Percentiles rank a stretch among this genome's conserved stretches.
phyloP scores from a whole-genome alignment of 2,329 filamentous ascomycete genomes.

The Thielaviopsis punctulata region DNA sequence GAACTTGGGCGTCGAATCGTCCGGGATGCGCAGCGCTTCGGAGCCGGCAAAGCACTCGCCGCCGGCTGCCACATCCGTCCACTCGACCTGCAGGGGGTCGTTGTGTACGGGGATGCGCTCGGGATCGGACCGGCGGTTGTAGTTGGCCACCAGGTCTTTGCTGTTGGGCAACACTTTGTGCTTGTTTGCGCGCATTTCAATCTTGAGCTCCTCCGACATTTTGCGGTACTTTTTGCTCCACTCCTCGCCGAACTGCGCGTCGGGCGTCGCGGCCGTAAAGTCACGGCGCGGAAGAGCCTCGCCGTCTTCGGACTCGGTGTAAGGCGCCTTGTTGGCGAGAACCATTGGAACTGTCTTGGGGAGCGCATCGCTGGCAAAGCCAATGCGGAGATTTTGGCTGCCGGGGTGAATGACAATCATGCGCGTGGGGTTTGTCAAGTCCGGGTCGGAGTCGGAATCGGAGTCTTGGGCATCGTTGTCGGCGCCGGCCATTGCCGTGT shows the following conservation, averaged over 20 bases:
- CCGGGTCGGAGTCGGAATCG: constrained; percentile 35
- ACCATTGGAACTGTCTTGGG: constrained; percentile 91
- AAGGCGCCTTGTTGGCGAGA: constrained; percentile 60
- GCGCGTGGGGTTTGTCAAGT: constrained; percentile 62
- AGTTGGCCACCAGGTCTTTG: constrained; percentile 87
- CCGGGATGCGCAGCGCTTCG: constrained; percentile 70
- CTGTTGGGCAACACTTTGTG: constrained; percentile 92
- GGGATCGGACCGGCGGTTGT: constrained; percentile 67
- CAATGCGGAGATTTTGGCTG: constrained; percentile 87
- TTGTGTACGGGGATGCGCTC: constrained; percentile 90
- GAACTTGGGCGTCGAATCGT: constrained; percentile 76
- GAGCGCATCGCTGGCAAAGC: constrained; percentile 85
- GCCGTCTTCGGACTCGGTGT: constrained; percentile 70
- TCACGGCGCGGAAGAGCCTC: constrained; percentile 61
- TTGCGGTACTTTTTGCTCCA: constrained; percentile 57
- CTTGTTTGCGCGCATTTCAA: constrained; percentile 85
- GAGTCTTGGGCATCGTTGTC: constrained; percentile 27
- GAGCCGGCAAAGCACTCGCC: constrained; percentile 66
- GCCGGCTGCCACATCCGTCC: constrained; percentile 60
- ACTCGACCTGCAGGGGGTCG: constrained; percentile 82
- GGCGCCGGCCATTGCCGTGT: constrained; percentile 27
- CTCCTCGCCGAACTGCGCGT: constrained; percentile 80
- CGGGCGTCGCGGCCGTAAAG: constrained; percentile 41
- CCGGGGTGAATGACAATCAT: constrained; percentile 91
- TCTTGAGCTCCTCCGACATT: constrained; percentile 73